Percentiles rank a stretch among this genome's conserved stretches.
phyloP scores from a whole-genome alignment of 2,329 filamentous ascomycete genomes.

The Aspergillus carbonarius region DNA sequence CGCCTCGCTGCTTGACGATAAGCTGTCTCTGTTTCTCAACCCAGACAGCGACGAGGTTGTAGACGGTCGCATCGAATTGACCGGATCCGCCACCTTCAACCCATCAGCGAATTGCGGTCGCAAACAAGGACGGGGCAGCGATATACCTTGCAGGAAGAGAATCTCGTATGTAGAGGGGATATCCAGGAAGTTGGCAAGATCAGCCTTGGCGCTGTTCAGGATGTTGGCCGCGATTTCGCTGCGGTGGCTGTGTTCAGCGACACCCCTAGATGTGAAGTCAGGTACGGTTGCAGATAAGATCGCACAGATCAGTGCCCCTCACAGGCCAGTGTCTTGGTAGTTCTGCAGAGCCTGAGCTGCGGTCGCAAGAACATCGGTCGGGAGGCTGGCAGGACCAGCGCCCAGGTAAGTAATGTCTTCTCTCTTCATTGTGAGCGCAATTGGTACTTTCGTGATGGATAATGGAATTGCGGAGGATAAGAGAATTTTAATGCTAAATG shows the following conservation, averaged over 20 bases:
- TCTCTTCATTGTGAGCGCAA: constrained; percentile 56
- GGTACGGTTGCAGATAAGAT: neutral
- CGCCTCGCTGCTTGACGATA: constrained; percentile 46
- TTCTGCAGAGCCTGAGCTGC: constrained; percentile 77
- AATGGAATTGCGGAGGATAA: constrained; percentile 1
- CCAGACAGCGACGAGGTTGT: constrained; percentile 84
- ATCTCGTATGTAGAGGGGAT: constrained; percentile 86
- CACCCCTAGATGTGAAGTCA: constrained; percentile 47
- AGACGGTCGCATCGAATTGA: constrained; percentile 78
- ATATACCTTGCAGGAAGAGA: constrained; percentile 65
- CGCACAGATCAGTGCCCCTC: constrained; percentile 8
- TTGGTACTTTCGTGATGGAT: neutral
- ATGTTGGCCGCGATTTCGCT: constrained; percentile 76
- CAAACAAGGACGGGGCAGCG: neutral
- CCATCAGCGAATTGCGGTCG: neutral
- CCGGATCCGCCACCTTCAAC: constrained; percentile 74
- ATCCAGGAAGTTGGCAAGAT: constrained; percentile 71
- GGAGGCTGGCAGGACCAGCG: constrained; percentile 83
- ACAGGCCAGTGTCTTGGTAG: constrained; percentile 73
- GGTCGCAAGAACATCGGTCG: constrained; percentile 74
- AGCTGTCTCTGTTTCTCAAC: constrained; percentile 64
- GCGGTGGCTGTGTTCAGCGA: constrained; percentile 89
- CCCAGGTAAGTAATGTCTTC: constrained; percentile 82
- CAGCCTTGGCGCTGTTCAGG: constrained; percentile 73
- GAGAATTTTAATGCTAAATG: neutral